Conservation (phyloP, 257 asterid genomes). For the Penstemon davidsonii region DNA sequence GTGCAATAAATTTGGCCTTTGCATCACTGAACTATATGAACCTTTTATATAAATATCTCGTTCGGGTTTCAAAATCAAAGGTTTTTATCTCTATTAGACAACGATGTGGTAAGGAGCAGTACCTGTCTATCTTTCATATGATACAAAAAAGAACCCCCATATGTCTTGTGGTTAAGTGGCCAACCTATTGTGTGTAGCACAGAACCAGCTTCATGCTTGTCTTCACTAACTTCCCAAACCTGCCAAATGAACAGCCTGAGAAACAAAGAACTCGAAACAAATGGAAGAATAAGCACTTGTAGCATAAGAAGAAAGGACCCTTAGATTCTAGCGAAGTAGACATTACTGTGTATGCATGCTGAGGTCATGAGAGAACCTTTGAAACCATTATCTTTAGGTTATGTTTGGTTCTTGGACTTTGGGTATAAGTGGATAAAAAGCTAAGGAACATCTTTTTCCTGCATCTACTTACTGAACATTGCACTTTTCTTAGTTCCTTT, state of each 20-base stretch:
- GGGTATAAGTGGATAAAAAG: no score
- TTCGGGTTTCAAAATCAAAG: slow-evolving; percentile 4
- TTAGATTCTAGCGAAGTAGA: background rate
- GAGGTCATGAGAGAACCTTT: slow-evolving; percentile 15
- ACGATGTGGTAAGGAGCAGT: slow-evolving; percentile 17
- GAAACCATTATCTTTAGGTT: no score
- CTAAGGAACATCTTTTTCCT: no score
- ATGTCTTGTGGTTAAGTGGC: slow-evolving; percentile 87
- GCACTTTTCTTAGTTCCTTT: no score
- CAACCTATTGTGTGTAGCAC: slow-evolving; percentile 95
- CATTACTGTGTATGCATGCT: background rate
- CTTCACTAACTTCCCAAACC: slow-evolving; percentile 92
- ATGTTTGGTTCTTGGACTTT: no score
- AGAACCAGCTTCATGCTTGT: slow-evolving; percentile 73
- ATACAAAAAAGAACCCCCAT: slow-evolving; percentile 95
- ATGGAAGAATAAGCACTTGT: background rate
- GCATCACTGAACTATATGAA: background rate
- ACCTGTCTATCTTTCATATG: slow-evolving; percentile 96
- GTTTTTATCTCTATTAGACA: slow-evolving; percentile 6
- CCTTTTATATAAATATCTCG: background rate
- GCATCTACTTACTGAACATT: no score
- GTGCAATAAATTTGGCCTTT: background rate
- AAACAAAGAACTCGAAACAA: slow-evolving; percentile 19
- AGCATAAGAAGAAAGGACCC: background rate
- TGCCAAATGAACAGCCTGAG: slow-evolving; percentile 38